Evolutionary conservation across 495 filamentous ascomycete species (phyloP).

Genomic region (Aspergillus panamensis): DNA sequence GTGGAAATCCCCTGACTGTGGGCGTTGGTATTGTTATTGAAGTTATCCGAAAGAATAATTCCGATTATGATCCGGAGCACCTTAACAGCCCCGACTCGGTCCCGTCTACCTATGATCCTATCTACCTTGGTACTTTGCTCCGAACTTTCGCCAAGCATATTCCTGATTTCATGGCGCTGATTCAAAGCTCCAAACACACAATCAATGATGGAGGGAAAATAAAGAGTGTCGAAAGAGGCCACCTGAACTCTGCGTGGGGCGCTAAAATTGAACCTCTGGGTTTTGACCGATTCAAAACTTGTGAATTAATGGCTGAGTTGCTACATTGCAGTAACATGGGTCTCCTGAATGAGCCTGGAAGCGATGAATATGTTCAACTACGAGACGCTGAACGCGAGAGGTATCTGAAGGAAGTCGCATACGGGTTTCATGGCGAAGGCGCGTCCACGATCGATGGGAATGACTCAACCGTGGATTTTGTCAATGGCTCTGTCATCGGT

Average conservation of each 20-base stretch:
- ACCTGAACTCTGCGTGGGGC: constrained; percentile 82
- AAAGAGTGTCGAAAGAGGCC: constrained; percentile 56
- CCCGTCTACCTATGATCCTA: constrained; percentile 85
- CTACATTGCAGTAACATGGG: constrained; percentile 99
- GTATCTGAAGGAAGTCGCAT: constrained; percentile 64
- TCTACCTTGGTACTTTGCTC: constrained; percentile 92
- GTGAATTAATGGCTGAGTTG: constrained; percentile 96
- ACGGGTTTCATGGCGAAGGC: constrained; percentile 38
- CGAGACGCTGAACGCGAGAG: constrained; percentile 79
- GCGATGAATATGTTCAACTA: constrained; percentile 77
- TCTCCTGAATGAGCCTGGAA: constrained; percentile 86
- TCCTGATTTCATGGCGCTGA: constrained; percentile 92
- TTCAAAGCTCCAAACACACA: constrained; percentile 62
- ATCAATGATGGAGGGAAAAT: constrained; percentile 57
- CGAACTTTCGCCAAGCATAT: constrained; percentile 86
- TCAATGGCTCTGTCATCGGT: constrained; percentile 34
- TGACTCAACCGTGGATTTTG: constrained; percentile 47
- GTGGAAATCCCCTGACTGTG: constrained; percentile 92
- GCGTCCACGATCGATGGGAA: constrained; percentile 43
- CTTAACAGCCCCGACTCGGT: constrained; percentile 69
- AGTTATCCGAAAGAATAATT: constrained; percentile 99
- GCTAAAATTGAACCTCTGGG: constrained; percentile 89
- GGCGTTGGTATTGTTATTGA: constrained; percentile 98
- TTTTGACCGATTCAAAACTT: constrained; percentile 98
- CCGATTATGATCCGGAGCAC: constrained; percentile 94